Conservation (phyloP, 306 rosid species). For the Neltuma alba region DNA sequence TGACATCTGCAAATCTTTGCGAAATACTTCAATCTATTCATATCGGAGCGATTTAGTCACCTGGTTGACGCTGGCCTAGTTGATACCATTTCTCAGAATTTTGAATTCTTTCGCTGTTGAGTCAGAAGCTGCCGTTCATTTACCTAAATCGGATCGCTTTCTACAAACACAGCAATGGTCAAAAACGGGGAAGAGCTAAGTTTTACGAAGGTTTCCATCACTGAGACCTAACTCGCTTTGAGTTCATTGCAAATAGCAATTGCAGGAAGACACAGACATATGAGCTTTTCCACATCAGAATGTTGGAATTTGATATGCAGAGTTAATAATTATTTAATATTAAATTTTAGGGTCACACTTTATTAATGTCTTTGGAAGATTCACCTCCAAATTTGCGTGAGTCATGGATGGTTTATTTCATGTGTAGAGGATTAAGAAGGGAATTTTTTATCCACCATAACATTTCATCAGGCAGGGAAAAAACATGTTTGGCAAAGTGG, state of each 20-base stretch:
- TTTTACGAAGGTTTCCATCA: neutral
- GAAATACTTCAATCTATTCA: neutral
- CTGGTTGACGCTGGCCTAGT: neutral
- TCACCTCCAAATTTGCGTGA: neutral
- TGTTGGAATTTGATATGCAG: neutral
- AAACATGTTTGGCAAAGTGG: constrained; percentile 51
- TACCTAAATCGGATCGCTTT: neutral
- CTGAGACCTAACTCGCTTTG: neutral
- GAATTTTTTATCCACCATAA: neutral
- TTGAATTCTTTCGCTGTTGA: neutral
- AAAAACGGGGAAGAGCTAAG: neutral
- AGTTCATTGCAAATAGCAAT: neutral
- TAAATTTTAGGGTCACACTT: neutral
- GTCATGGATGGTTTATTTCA: neutral
- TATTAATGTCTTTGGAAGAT: neutral
- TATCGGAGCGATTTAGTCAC: neutral
- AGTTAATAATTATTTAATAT: neutral
- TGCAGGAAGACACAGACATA: no score
- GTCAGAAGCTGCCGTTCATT: neutral
- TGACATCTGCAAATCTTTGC: neutral
- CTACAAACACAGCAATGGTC: neutral
- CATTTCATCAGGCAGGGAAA: neutral
- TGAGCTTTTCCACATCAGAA: neutral
- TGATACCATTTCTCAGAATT: neutral
- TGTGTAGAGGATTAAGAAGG: neutral